phyloP scores from a whole-genome alignment of 2,329 filamentous ascomycete species.

The Pyrenochaeta sp. region DNA sequence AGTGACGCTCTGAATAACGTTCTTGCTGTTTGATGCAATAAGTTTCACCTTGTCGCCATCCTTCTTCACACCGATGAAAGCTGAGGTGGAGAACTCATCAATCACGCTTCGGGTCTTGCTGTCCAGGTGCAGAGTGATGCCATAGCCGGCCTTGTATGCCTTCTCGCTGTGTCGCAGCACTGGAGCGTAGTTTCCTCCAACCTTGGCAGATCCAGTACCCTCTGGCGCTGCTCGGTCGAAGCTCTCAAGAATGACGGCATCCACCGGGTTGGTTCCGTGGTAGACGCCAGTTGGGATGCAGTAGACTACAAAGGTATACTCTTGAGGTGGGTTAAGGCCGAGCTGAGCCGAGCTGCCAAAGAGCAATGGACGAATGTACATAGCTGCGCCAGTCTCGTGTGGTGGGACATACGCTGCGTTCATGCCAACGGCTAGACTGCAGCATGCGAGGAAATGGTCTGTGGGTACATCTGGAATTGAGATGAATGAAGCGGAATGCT shows the following conservation, averaged over 20 bases:
- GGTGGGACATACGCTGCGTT: slow-evolving; percentile 94
- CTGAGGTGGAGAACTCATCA: slow-evolving; percentile 95
- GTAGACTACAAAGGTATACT: slow-evolving; percentile 90
- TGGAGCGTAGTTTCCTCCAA: slow-evolving; percentile 95
- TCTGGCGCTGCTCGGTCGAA: slow-evolving; percentile 94
- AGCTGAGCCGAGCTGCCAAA: slow-evolving; percentile 90
- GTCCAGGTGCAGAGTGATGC: slow-evolving; percentile 95
- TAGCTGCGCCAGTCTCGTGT: slow-evolving; percentile 83
- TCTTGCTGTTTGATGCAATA: slow-evolving; percentile 85
- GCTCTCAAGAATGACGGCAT: slow-evolving; percentile 85
- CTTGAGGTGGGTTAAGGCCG: slow-evolving; percentile 84
- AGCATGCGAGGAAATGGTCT: slow-evolving; percentile 76
- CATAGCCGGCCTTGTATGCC: slow-evolving; percentile 79
- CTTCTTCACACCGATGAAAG: slow-evolving; percentile 81
- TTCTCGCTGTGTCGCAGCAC: slow-evolving; percentile 87
- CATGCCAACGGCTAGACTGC: slow-evolving; percentile 80
- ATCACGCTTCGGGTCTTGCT: slow-evolving; percentile 83
- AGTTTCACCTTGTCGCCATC: slow-evolving; percentile 71
- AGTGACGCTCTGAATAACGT: slow-evolving; percentile 87
- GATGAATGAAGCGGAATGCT: slow-evolving; percentile 82
- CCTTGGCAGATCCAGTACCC: slow-evolving; percentile 89
- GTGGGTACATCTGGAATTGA: slow-evolving; percentile 83
- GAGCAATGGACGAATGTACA: slow-evolving; percentile 90
- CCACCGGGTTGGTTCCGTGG: slow-evolving; percentile 88
- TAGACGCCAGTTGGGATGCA: slow-evolving; percentile 93